Evolutionary conservation across 345 rosid genomes (phyloP).

Genomic region (Mangifera indica): DNA sequence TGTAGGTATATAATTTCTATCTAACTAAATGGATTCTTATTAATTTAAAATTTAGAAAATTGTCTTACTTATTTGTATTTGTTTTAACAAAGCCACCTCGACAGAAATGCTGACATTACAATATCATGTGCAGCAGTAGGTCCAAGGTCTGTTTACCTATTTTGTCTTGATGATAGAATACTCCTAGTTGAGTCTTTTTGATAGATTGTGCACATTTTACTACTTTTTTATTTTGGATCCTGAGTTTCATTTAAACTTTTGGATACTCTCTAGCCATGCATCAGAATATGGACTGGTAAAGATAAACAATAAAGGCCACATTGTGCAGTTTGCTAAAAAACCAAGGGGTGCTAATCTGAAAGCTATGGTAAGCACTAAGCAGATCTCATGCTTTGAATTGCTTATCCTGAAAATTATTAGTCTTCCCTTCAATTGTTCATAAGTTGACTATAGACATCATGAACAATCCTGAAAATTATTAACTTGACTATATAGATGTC

Average conservation of each 20-base stretch:
- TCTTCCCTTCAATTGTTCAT: background rate
- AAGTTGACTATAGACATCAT: background rate
- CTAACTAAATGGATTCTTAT: background rate
- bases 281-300: constrained; percentile 89
- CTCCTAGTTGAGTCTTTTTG: background rate
- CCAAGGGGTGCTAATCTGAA: constrained; percentile 72
- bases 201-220: background rate
- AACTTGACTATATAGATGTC: constrained; percentile 24
- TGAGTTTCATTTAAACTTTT: constrained; percentile 15
- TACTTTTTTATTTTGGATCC: background rate
- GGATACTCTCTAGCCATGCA: constrained; percentile 63
- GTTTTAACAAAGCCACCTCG: constrained; percentile 63
- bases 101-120: constrained; percentile 77
- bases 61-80: constrained; percentile 25
- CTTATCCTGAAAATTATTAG: background rate
- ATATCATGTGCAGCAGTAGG: constrained; percentile 73
- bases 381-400: too few relatives aligned
- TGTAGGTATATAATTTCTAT: constrained; percentile 51
- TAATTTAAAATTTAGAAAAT: background rate
- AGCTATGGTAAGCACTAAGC: constrained; percentile 62
- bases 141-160: constrained; percentile 53
- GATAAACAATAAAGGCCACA: constrained; percentile 59
- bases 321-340: constrained; percentile 77
- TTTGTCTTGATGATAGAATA: background rate
- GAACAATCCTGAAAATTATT: too few relatives aligned